Evolutionary conservation across 2,329 filamentous ascomycete genomes (phyloP).

Genomic region (Fusarium papillatum): DNA sequence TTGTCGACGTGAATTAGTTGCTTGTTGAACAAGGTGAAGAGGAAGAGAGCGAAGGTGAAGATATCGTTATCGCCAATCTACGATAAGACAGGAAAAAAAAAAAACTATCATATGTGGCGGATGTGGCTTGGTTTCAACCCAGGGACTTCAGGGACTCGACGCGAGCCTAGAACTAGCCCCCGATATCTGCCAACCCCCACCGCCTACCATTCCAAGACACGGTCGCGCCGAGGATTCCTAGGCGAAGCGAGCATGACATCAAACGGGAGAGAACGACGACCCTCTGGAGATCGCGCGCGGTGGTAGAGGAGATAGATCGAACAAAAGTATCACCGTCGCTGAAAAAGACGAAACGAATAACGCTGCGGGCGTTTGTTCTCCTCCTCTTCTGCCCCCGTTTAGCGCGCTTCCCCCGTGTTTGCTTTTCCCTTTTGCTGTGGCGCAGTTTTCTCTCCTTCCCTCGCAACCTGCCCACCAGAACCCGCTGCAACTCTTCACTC

Average conservation of each 20-base stretch:
- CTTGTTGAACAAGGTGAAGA: conserved; percentile 17
- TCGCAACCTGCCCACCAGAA: neutral
- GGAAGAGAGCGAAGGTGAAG: conserved; percentile 13
- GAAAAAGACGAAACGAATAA: neutral
- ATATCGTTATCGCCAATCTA: conserved; percentile 30
- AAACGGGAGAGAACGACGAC: conserved; percentile 35
- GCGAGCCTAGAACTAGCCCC: neutral
- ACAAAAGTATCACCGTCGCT: neutral
- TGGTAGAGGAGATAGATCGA: conserved; percentile 25
- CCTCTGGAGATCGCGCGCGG: conserved; percentile 28
- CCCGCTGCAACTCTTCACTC: conserved; percentile 7
- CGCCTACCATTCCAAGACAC: conserved; percentile 38
- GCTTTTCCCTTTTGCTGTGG: conserved; percentile 7
- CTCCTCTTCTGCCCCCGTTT: neutral
- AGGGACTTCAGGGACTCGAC: neutral
- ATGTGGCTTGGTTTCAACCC: neutral
- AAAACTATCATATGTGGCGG: conserved; percentile 29
- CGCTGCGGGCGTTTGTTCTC: neutral
- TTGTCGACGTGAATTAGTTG: conserved; percentile 41
- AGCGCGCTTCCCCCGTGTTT: neutral
- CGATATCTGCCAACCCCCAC: conserved; percentile 35
- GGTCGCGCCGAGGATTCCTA: conserved; percentile 18
- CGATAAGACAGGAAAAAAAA: conserved; percentile 9
- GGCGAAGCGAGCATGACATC: conserved; percentile 41
- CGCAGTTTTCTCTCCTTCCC: conserved; percentile 11